These are phyloP conservation scores for Akanthomyces dipterigenus DNA, from an alignment of 2,329 filamentous ascomycete genomes.

Conservation along the genomic window DNA sequence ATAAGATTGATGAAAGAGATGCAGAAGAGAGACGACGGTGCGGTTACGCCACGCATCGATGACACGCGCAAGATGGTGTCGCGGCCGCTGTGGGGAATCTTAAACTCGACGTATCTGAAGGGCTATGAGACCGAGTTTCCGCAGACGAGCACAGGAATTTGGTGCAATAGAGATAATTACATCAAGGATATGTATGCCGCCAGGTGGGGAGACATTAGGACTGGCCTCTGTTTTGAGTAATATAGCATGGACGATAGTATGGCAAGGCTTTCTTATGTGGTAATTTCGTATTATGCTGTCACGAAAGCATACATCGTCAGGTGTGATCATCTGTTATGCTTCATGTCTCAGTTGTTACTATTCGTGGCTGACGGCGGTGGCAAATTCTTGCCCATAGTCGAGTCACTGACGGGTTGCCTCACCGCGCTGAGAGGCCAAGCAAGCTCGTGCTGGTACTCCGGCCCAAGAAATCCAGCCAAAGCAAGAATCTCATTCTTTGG, in stretches of 20 bases:
- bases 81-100: background rate
- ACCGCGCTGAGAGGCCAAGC: constrained; percentile 12
- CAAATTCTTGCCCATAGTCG: background rate
- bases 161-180: background rate
- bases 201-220: background rate
- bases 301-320: too few relatives aligned
- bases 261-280: too few relatives aligned
- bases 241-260: too few relatives aligned
- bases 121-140: background rate
- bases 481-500: constrained; percentile 11
- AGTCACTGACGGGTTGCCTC: background rate
- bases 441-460: constrained; percentile 9
- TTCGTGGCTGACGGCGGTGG: too few relatives aligned
- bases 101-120: constrained; percentile 1
- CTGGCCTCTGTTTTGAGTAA: constrained; percentile 34
- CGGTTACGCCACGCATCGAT: background rate
- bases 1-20: background rate
- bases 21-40: background rate
- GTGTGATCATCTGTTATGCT: too few relatives aligned
- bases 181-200: constrained; percentile 3
- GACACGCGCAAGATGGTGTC: background rate
- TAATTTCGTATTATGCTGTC: too few relatives aligned
- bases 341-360: too few relatives aligned
- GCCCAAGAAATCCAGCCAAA: constrained; percentile 7
- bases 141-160: constrained; percentile 2